Evolutionary conservation across 768 basidiomycete species (phyloP).

Genomic region (Pholiota microspora): DNA sequence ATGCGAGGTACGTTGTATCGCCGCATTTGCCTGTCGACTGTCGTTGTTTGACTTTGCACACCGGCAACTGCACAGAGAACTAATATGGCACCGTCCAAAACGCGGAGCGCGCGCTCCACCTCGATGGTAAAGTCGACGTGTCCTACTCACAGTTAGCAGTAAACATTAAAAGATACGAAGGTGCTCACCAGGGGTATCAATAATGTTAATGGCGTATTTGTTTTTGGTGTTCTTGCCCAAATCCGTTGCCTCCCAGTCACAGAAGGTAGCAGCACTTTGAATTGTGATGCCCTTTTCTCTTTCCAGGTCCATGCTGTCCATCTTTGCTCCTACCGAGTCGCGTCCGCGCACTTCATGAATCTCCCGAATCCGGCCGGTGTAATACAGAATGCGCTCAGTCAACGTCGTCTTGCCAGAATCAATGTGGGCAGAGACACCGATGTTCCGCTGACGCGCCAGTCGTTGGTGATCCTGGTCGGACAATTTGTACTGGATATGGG

Average conservation of each 20-base stretch:
- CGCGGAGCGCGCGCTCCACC: constrained; percentile 94
- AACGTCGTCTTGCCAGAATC: constrained; percentile 98
- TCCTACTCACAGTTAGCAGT: constrained; percentile 44
- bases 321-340: constrained; percentile 97
- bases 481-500: constrained; percentile 42
- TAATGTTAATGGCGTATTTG: constrained; percentile 95
- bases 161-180: neutral
- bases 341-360: constrained; percentile 98
- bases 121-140: constrained; percentile 99
- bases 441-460: constrained; percentile 83
- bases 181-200: constrained; percentile 88
- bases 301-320: constrained; percentile 99
- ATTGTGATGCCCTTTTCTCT: constrained; percentile 99
- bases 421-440: constrained; percentile 94
- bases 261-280: constrained; percentile 97
- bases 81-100: constrained; percentile 93
- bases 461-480: constrained; percentile 65
- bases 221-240: constrained; percentile 60
- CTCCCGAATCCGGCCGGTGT: constrained; percentile 92
- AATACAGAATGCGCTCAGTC: constrained; percentile 93
- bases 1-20: constrained; percentile 94
- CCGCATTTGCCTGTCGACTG: constrained; percentile 98
- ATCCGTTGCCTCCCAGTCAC: constrained; percentile 85
- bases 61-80: constrained; percentile 97
- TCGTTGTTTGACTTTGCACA: constrained; percentile 97